Conservation (phyloP, 2,329 filamentous ascomycete species). For the Pseudogymnoascus sp. region DNA sequence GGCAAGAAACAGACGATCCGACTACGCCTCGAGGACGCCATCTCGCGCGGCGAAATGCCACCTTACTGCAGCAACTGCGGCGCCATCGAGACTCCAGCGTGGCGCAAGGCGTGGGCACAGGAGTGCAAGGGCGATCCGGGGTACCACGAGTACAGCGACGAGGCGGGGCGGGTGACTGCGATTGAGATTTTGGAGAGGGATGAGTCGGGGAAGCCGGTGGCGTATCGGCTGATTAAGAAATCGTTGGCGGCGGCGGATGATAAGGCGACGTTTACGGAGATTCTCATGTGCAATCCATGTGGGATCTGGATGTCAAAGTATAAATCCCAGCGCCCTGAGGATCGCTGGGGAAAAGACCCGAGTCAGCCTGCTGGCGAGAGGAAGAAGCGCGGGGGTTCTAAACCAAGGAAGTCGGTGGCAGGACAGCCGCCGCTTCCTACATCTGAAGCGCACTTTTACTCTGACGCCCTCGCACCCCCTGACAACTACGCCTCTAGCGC, state of each 20-base stretch:
- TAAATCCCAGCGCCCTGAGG: constrained; percentile 70
- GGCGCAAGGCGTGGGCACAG: constrained; percentile 87
- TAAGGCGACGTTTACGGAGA: constrained; percentile 58
- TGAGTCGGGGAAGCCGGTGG: constrained; percentile 50
- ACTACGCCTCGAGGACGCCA: constrained; percentile 53
- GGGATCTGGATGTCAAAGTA: constrained; percentile 92
- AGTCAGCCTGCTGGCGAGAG: constrained; percentile 33
- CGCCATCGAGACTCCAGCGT: constrained; percentile 90
- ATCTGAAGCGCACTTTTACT: constrained; percentile 46
- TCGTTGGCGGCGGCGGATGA: constrained; percentile 52
- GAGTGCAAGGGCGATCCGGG: constrained; percentile 60
- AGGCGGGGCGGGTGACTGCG: constrained; percentile 64
- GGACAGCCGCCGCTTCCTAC: constrained; percentile 28
- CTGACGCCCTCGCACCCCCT: constrained; percentile 42
- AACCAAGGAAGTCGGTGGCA: constrained; percentile 17
- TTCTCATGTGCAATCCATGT: constrained; percentile 87
- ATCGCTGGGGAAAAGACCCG: constrained; percentile 58
- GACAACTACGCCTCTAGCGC: constrained; percentile 28
- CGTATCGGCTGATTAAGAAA: constrained; percentile 74
- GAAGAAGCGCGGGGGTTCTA: constrained; percentile 37
- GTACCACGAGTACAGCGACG: constrained; percentile 62
- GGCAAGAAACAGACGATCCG: constrained; percentile 26
- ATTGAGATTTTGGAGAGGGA: constrained; percentile 60
- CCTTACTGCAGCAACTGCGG: constrained; percentile 89
- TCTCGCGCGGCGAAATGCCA: constrained; percentile 75